Evolutionary conservation across 257 asterid genomes (phyloP).

Genomic region (Salvia hispanica): DNA sequence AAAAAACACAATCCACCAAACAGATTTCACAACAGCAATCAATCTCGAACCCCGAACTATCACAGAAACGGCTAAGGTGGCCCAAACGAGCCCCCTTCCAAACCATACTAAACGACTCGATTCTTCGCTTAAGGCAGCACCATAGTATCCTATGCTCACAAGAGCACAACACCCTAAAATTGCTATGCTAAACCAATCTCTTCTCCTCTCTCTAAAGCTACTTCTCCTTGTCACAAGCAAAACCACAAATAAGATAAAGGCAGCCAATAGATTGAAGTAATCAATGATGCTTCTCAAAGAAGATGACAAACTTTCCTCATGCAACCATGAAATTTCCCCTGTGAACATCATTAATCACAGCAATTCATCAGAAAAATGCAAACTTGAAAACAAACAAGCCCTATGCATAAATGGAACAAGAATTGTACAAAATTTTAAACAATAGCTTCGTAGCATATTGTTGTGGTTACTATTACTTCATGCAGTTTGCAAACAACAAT

Average conservation of each 20-base stretch:
- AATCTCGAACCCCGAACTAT: constrained; percentile 47
- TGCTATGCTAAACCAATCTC: constrained; percentile 37
- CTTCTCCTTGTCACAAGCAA: constrained; percentile 34
- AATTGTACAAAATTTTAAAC: neutral
- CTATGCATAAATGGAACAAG: neutral
- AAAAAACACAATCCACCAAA: constrained; percentile 62
- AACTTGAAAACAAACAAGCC: neutral
- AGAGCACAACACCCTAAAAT: constrained; percentile 45
- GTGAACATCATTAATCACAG: constrained; percentile 33
- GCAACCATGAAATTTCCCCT: constrained; percentile 47
- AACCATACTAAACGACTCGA: constrained; percentile 32
- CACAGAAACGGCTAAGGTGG: constrained; percentile 46
- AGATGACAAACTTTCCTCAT: constrained; percentile 40
- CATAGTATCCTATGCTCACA: constrained; percentile 43
- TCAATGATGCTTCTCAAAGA: constrained; percentile 42
- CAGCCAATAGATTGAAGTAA: constrained; percentile 41
- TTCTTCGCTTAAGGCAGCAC: constrained; percentile 23
- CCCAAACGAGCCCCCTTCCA: constrained; percentile 59
- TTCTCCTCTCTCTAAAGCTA: constrained; percentile 28
- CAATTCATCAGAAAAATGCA: neutral
- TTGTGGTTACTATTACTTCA: neutral
- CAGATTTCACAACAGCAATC: constrained; percentile 41
- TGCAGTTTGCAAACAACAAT: constrained; percentile 7
- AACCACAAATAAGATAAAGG: constrained; percentile 40
- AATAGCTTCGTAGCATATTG: neutral